Percentiles rank a stretch among this genome's conserved stretches.
These are phyloP conservation scores for Lichtheimia ramosa DNA, from an alignment of 371 early-diverging fungal genomes.

Conservation along the genomic window DNA sequence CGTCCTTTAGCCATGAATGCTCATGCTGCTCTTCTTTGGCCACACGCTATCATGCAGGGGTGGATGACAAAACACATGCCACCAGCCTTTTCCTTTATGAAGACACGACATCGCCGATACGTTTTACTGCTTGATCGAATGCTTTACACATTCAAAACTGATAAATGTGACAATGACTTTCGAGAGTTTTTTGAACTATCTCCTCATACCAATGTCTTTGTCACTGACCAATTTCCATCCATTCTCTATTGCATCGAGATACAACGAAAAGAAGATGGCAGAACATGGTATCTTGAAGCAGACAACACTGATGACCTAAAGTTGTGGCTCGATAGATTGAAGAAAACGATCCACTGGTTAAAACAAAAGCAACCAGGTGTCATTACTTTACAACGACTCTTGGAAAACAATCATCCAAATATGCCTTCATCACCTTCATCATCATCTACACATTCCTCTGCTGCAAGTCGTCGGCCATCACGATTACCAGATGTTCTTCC, in stretches of 20 bases:
- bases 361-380: constrained; percentile 3
- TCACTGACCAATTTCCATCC: constrained; percentile 35
- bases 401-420: neutral
- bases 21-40: constrained; percentile 14
- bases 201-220: constrained; percentile 30
- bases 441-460: neutral
- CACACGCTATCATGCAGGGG: constrained; percentile 28
- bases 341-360: constrained; percentile 20
- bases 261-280: constrained; percentile 17
- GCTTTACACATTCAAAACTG: constrained; percentile 36
- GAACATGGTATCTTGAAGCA: constrained; percentile 35
- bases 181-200: constrained; percentile 36
- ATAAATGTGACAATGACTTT: constrained; percentile 19
- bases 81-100: constrained; percentile 38
- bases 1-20: constrained; percentile 4
- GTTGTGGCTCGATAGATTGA: constrained; percentile 30
- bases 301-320: constrained; percentile 34
- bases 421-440: neutral
- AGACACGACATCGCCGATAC: constrained; percentile 26
- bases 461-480: constrained; percentile 4
- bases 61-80: constrained; percentile 37
- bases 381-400: neutral
- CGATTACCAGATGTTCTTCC: constrained; percentile 9
- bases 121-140: constrained; percentile 33
- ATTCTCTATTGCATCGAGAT: constrained; percentile 35